Conservation (phyloP, 1,284 basidiomycete genomes). For the Tylopilus orsonianus region DNA sequence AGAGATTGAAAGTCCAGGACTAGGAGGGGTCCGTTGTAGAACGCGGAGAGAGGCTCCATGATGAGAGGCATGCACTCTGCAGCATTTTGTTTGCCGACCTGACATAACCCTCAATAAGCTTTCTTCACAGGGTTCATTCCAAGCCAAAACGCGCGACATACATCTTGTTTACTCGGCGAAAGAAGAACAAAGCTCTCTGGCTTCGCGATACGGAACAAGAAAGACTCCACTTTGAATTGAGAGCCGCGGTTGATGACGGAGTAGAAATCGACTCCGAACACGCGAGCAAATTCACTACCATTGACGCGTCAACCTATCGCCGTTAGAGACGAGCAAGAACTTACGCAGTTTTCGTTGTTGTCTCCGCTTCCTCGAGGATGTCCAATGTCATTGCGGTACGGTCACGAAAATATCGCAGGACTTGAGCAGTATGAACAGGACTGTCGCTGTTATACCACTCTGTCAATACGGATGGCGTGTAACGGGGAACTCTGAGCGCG, state of each 20-base stretch:
- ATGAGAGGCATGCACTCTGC: slow-evolving; percentile 94
- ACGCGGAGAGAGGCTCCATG: slow-evolving; percentile 91
- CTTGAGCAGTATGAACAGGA: slow-evolving; percentile 52
- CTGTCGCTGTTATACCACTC: slow-evolving; percentile 68
- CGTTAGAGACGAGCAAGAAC: slow-evolving; percentile 26
- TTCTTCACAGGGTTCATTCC: neutral
- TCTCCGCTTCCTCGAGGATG: slow-evolving; percentile 77
- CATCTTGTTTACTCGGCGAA: slow-evolving; percentile 84
- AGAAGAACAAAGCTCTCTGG: slow-evolving; percentile 89
- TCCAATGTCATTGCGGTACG: slow-evolving; percentile 70
- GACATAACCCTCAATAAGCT: neutral
- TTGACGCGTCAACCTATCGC: neutral
- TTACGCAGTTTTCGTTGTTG: slow-evolving; percentile 87
- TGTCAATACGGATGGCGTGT: slow-evolving; percentile 66
- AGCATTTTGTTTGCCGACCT: slow-evolving; percentile 97
- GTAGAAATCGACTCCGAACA: slow-evolving; percentile 96
- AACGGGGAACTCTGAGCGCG: slow-evolving; percentile 69
- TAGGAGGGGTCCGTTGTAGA: slow-evolving; percentile 80
- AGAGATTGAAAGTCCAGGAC: slow-evolving; percentile 91
- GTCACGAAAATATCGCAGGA: slow-evolving; percentile 65
- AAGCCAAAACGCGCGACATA: slow-evolving; percentile 39
- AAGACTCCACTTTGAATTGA: slow-evolving; percentile 98
- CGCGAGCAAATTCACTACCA: slow-evolving; percentile 88
- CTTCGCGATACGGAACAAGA: slow-evolving; percentile 98
- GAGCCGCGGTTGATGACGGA: slow-evolving; percentile 94